Percentiles rank a stretch among this genome's conserved stretches.
phyloP scores from a whole-genome alignment of 1,284 basidiomycete genomes.

The Microbotryum intermedium region DNA sequence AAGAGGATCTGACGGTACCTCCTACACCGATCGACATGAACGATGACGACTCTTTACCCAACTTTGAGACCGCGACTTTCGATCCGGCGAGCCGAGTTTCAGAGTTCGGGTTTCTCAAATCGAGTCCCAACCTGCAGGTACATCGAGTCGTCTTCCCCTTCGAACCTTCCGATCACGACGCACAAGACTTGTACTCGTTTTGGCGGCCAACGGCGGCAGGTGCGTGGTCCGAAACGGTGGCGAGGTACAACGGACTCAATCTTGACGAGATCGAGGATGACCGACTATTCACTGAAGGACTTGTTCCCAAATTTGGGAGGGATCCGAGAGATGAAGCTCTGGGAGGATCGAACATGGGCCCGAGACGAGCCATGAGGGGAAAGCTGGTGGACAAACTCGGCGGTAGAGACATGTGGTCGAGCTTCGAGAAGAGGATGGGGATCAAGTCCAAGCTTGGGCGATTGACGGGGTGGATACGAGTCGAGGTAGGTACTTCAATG shows the following conservation, averaged over 20 bases:
- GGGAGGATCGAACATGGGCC: neutral
- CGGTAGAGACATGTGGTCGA: neutral
- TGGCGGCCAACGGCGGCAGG: constrained; percentile 1
- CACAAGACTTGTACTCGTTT: constrained; percentile 1
- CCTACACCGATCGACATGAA: neutral
- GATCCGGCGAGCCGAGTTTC: neutral
- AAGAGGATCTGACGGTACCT: neutral
- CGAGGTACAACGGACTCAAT: neutral
- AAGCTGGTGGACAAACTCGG: neutral
- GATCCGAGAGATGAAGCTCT: neutral
- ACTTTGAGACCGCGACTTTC: neutral
- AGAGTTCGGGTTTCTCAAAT: neutral
- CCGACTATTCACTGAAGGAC: neutral
- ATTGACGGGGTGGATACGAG: neutral
- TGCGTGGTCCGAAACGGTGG: neutral
- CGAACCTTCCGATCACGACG: constrained; percentile 1
- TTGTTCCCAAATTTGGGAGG: neutral
- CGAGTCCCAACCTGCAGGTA: neutral
- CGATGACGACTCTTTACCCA: neutral
- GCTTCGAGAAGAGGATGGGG: neutral
- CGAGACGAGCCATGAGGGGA: neutral
- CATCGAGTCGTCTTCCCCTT: neutral
- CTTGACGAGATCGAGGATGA: neutral
- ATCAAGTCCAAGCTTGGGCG: neutral
- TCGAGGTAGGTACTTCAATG: neutral